Evolutionary conservation across 73 alveolate species (phyloP).

Genomic region (Diophrys sp.): DNA sequence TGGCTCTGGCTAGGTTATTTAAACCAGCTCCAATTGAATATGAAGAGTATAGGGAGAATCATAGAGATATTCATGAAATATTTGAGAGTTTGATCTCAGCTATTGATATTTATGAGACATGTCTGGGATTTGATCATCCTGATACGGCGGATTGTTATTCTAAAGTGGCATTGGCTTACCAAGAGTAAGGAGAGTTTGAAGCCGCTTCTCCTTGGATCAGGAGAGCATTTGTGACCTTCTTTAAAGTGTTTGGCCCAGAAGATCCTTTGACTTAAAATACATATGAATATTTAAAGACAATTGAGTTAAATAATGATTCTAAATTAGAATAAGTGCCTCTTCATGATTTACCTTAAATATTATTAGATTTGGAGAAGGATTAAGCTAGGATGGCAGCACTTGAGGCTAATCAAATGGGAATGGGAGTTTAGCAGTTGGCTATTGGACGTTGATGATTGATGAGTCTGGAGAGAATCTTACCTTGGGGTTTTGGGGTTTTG

Average conservation of each 20-base stretch:
- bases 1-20: conserved; percentile 47
- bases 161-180: conserved; percentile 50
- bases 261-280: conserved; percentile 29
- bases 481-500: no score
- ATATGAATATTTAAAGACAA: conserved; percentile 19
- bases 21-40: conserved; percentile 33
- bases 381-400: not conserved
- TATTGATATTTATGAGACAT: conserved; percentile 44
- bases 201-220: conserved; percentile 53
- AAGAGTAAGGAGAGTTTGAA: conserved; percentile 54
- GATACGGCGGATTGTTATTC: conserved; percentile 45
- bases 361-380: conserved; percentile 4
- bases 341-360: not conserved
- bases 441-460: no score
- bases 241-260: conserved; percentile 49
- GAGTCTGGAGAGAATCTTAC: no score
- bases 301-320: conserved; percentile 42
- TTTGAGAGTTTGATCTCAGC: conserved; percentile 27
- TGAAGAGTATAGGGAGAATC: conserved; percentile 32
- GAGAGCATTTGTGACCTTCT: conserved; percentile 41
- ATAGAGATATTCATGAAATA: conserved; percentile 23
- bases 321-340: conserved; percentile 22
- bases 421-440: no score
- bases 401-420: not conserved
- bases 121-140: conserved; percentile 62